Percentiles rank a stretch among this genome's conserved stretches.
These are phyloP conservation scores for Candida awuae DNA, from an alignment of 805 yeast genomes.

Conservation along the genomic window DNA sequence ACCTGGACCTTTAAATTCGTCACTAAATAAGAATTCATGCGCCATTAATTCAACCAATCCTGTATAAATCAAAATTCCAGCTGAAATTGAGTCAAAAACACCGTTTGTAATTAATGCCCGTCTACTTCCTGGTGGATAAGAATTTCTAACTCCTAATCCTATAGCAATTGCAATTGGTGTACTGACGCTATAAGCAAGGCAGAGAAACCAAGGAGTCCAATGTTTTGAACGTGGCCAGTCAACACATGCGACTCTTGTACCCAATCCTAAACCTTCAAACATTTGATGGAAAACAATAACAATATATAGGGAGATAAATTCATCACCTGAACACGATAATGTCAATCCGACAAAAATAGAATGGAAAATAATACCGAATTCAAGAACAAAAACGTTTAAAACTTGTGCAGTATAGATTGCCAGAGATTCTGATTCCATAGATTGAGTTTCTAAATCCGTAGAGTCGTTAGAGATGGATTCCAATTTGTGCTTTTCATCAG, in stretches of 20 bases:
- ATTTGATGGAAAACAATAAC: conserved; percentile 70
- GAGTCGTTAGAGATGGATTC: conserved; percentile 1
- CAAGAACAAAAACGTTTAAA: conserved; percentile 50
- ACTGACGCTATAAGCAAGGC: conserved; percentile 42
- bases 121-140: conserved; percentile 52
- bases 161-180: conserved; percentile 73
- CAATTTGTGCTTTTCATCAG: too few relatives aligned
- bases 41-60: conserved; percentile 77
- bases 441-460: conserved; percentile 4
- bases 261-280: conserved; percentile 83
- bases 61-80: conserved; percentile 72
- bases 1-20: conserved; percentile 53
- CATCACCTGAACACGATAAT: conserved; percentile 70
- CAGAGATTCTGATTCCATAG: conserved; percentile 4
- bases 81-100: conserved; percentile 62
- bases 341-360: conserved; percentile 77
- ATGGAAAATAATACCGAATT: conserved; percentile 77
- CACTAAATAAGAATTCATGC: conserved; percentile 58
- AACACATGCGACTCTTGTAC: conserved; percentile 61
- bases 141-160: conserved; percentile 65
- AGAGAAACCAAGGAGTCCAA: conserved; percentile 51
- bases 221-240: conserved; percentile 36
- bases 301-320: conserved; percentile 60
- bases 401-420: conserved; percentile 46
- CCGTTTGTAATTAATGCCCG: conserved; percentile 61